Conservation (phyloP, 2,329 filamentous ascomycete species). For the Apiospora koreana region DNA sequence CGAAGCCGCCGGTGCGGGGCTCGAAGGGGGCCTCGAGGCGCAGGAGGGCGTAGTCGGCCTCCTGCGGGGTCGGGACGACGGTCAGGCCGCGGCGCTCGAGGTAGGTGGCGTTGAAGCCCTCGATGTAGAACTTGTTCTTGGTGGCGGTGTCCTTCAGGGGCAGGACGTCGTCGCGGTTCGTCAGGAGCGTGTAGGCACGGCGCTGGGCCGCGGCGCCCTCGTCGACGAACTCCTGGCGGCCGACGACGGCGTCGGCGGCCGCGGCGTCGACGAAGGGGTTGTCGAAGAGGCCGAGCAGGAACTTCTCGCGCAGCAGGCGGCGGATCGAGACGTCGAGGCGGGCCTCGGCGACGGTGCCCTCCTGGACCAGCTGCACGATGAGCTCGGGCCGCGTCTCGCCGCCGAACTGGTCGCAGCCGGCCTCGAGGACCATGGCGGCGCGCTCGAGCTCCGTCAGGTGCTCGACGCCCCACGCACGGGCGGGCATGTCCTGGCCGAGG, state of each 20-base stretch:
- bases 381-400: slow-evolving; percentile 51
- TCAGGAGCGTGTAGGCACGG: slow-evolving; percentile 27
- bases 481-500: slow-evolving; percentile 45
- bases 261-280: slow-evolving; percentile 50
- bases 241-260: slow-evolving; percentile 41
- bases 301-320: slow-evolving; percentile 50
- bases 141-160: slow-evolving; percentile 16
- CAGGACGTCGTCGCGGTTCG: slow-evolving; percentile 21
- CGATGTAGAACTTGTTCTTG: slow-evolving; percentile 24
- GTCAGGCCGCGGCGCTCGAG: slow-evolving; percentile 32
- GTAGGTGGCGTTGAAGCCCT: slow-evolving; percentile 28
- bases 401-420: slow-evolving; percentile 54
- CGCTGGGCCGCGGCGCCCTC: slow-evolving; percentile 38
- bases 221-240: slow-evolving; percentile 43
- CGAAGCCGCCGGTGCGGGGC: slow-evolving; percentile 42
- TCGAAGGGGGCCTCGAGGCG: slow-evolving; percentile 41
- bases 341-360: slow-evolving; percentile 40
- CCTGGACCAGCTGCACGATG: slow-evolving; percentile 45
- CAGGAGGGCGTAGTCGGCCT: slow-evolving; percentile 43
- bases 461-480: slow-evolving; percentile 53
- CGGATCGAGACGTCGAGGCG: slow-evolving; percentile 48
- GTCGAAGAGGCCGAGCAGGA: slow-evolving; percentile 52
- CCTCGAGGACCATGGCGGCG: slow-evolving; percentile 45
- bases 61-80: slow-evolving; percentile 35
- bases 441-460: slow-evolving; percentile 43